These are phyloP conservation scores for Allodekkera sacchari DNA, from an alignment of 805 yeast species.

Conservation along the genomic window DNA sequence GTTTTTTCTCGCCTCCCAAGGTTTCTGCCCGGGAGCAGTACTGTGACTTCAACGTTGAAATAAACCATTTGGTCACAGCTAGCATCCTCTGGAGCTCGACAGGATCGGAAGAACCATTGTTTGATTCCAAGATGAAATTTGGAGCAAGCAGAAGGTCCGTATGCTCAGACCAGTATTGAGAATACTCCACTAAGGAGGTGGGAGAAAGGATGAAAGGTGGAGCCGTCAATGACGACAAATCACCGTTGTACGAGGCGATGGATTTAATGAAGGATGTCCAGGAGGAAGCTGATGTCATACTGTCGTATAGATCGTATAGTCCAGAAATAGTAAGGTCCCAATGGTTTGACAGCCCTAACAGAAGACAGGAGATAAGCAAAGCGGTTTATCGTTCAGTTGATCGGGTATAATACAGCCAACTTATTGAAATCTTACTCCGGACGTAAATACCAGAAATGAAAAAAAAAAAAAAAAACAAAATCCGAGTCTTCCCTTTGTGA, in stretches of 20 bases:
- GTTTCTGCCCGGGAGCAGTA: conserved; percentile 88
- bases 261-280: conserved; percentile 92
- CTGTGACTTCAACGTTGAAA: conserved; percentile 85
- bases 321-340: too few species aligned
- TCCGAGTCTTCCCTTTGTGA: too few species aligned
- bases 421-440: too few species aligned
- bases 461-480: too few species aligned
- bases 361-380: too few species aligned
- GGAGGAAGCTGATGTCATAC: conserved; percentile 34
- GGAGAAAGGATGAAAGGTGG: conserved; percentile 96
- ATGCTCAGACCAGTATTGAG: conserved; percentile 95
- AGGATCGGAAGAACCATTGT: conserved; percentile 34
- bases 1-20: conserved; percentile 95
- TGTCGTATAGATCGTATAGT: too few species aligned
- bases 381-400: too few species aligned
- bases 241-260: conserved; percentile 88
- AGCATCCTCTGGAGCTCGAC: conserved; percentile 60
- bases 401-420: too few species aligned
- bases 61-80: conserved; percentile 85
- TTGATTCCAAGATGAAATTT: conserved; percentile 31
- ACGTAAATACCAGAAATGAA: too few species aligned
- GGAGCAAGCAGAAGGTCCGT: conserved; percentile 78
- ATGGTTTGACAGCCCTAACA: too few species aligned
- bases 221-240: conserved; percentile 87
- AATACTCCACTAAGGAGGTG: conserved; percentile 80